Percentiles rank a stretch among this genome's conserved stretches.
Conservation (phyloP, 306 rosid species). For the Medicago ruthenica region DNA sequence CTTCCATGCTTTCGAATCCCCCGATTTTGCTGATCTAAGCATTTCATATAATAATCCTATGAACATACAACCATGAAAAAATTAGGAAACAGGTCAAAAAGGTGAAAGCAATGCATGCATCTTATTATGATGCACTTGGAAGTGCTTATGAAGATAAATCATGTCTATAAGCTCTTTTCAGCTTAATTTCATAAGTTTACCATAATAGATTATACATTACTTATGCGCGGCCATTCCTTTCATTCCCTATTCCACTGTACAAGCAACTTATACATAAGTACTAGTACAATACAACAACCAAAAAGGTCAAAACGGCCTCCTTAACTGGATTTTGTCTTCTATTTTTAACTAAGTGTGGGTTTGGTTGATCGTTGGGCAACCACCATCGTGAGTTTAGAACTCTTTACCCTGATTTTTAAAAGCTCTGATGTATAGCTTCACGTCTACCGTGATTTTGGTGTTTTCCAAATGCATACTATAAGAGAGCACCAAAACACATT, state of each 20-base stretch:
- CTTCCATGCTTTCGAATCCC: conserved; percentile 89
- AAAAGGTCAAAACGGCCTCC: background rate
- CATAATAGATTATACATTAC: conserved; percentile 2
- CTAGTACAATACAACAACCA: background rate
- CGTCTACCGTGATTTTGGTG: no score
- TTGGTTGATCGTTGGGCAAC: no score
- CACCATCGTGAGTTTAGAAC: no score
- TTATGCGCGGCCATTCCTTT: background rate
- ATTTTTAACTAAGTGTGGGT: background rate
- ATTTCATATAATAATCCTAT: conserved; percentile 79
- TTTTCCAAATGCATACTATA: no score
- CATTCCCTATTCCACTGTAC: background rate
- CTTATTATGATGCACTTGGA: background rate
- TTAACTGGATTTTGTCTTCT: background rate
- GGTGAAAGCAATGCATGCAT: conserved; percentile 18
- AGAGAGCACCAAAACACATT: background rate
- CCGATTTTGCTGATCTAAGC: conserved; percentile 85
- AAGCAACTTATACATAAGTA: background rate
- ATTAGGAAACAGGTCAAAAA: background rate
- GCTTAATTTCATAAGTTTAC: background rate
- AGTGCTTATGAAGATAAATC: background rate
- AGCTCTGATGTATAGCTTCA: no score
- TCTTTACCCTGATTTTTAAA: no score
- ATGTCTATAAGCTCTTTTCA: background rate
- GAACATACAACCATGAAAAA: conserved; percentile 29